Percentiles rank a stretch among this genome's conserved stretches.
phyloP scores from a whole-genome alignment of 2,329 filamentous ascomycete species.

The Cytospora piceae region DNA sequence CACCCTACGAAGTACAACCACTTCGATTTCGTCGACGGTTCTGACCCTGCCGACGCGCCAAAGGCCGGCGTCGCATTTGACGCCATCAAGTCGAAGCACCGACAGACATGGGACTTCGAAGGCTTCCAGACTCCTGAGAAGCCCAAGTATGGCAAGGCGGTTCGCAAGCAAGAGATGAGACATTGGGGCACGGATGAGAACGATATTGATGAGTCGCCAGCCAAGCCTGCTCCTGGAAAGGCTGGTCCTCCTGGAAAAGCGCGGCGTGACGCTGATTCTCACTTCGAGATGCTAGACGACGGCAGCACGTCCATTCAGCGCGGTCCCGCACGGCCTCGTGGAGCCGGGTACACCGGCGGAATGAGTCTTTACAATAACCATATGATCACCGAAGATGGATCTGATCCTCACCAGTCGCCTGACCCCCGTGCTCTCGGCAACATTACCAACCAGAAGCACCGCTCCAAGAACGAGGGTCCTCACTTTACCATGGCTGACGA shows the following conservation, averaged over 20 bases:
- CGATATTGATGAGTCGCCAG: constrained; percentile 60
- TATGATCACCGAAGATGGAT: constrained; percentile 64
- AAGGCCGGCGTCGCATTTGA: constrained; percentile 47
- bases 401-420: constrained; percentile 42
- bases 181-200: constrained; percentile 78
- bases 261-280: constrained; percentile 77
- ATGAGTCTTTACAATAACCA: constrained; percentile 78
- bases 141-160: constrained; percentile 59
- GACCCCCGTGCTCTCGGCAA: constrained; percentile 59
- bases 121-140: constrained; percentile 87
- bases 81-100: constrained; percentile 63
- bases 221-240: constrained; percentile 49
- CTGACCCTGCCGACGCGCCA: constrained; percentile 53
- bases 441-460: constrained; percentile 73
- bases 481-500: constrained; percentile 79
- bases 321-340: constrained; percentile 51
- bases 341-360: constrained; percentile 67
- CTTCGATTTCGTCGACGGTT: constrained; percentile 77
- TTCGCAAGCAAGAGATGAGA: constrained; percentile 69
- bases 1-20: constrained; percentile 83
- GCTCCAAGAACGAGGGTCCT: constrained; percentile 74
- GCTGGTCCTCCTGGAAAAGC: constrained; percentile 57
- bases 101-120: constrained; percentile 82
- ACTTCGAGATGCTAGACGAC: constrained; percentile 85
- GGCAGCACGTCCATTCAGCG: constrained; percentile 60